Evolutionary conservation across 148 eudicot species (phyloP).

Genomic region (Amaranthus palmeri): DNA sequence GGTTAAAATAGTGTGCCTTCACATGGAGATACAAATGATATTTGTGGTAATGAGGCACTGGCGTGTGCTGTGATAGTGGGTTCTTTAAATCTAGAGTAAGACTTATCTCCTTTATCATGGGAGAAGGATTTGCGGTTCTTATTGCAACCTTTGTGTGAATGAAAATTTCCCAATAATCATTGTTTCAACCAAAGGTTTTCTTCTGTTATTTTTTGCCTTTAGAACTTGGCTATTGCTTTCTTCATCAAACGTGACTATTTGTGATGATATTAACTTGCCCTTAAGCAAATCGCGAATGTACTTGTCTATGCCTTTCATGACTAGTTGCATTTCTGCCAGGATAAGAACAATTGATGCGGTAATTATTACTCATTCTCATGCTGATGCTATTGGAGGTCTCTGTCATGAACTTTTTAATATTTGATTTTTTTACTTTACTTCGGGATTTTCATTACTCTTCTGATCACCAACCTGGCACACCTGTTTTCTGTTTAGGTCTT

Average conservation of each 20-base stretch:
- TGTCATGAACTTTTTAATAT: slow-evolving; percentile 28
- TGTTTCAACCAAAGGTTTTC: background rate
- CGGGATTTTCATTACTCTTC: slow-evolving; percentile 7
- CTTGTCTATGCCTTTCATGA: slow-evolving; percentile 26
- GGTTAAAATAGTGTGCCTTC: too few species aligned
- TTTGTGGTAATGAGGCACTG: too few species aligned
- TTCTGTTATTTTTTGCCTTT: background rate
- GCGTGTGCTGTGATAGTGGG: too few species aligned
- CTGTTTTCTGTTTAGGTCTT: slow-evolving; percentile 47
- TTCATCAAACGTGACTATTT: slow-evolving; percentile 1
- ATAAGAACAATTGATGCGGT: slow-evolving; percentile 93
- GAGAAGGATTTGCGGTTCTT: too few species aligned
- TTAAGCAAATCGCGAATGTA: background rate
- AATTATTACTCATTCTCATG: slow-evolving; percentile 98
- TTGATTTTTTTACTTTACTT: slow-evolving; percentile 26
- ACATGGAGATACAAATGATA: too few species aligned
- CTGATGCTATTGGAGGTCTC: slow-evolving; percentile 99
- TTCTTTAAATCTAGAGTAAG: too few species aligned
- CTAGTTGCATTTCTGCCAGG: slow-evolving; percentile 73
- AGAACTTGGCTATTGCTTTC: background rate
- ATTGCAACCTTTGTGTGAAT: background rate
- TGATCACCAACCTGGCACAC: slow-evolving; percentile 14
- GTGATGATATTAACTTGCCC: background rate
- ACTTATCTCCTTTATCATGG: too few species aligned
- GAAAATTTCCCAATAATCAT: background rate